Evolutionary conservation across 2,329 filamentous ascomycete genomes (phyloP).

Genomic region (Zelopaecilomyces penicillatus): DNA sequence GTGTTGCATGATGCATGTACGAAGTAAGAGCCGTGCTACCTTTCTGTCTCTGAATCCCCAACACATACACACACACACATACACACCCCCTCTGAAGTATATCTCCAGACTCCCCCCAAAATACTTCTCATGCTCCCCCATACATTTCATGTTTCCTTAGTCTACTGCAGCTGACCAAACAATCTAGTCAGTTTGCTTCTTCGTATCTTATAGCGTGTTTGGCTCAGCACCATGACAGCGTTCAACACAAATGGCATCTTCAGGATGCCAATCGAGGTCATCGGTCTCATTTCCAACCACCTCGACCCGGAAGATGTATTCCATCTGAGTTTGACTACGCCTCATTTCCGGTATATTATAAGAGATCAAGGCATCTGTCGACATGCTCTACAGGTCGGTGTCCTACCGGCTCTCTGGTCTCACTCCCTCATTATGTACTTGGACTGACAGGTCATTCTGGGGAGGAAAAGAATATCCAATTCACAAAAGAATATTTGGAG

Average conservation of each 20-base stretch:
- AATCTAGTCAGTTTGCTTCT: too few relatives aligned
- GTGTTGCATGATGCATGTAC: too few relatives aligned
- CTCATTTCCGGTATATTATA: slow-evolving; percentile 41
- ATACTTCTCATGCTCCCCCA: too few relatives aligned
- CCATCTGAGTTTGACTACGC: slow-evolving; percentile 45
- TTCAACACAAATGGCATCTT: slow-evolving; percentile 15
- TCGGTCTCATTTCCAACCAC: slow-evolving; percentile 46
- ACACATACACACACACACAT: too few relatives aligned
- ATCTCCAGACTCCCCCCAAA: too few relatives aligned
- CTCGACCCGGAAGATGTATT: slow-evolving; percentile 52
- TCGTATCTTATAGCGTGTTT: too few relatives aligned
- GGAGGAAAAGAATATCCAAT: slow-evolving; percentile 11
- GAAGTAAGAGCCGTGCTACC: too few relatives aligned
- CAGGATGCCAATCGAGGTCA: slow-evolving; percentile 54
- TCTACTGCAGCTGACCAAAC: too few relatives aligned
- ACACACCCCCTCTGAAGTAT: too few relatives aligned
- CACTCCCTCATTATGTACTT: neutral
- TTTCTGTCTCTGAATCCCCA: too few relatives aligned
- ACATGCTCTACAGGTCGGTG: slow-evolving; percentile 47
- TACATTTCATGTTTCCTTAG: too few relatives aligned
- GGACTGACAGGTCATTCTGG: neutral
- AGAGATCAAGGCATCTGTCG: slow-evolving; percentile 49
- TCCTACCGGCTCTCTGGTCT: neutral
- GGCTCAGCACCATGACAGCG: too few relatives aligned
- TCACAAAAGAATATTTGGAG: slow-evolving; percentile 15